Conservation (phyloP, 768 basidiomycete genomes). For the Strobilomyces dryophilus region DNA sequence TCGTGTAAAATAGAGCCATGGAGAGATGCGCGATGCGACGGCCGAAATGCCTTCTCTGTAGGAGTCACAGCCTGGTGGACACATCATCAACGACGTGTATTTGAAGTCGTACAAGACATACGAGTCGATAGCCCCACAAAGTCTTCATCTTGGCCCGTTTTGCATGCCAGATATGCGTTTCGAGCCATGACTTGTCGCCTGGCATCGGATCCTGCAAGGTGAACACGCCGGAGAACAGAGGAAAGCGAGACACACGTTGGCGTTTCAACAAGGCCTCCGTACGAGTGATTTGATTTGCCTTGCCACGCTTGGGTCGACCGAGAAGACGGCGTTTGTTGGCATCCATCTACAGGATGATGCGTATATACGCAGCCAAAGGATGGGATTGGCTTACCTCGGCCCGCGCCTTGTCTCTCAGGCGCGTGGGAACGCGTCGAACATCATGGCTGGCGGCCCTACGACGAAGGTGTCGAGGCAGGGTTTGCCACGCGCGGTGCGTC, state of each 20-base stretch:
- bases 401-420: conserved; percentile 75
- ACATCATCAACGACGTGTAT: neutral
- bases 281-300: conserved; percentile 49
- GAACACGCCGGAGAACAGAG: neutral
- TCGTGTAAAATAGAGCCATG: conserved; percentile 89
- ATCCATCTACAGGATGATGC: conserved; percentile 48
- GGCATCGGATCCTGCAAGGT: neutral
- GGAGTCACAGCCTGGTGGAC: conserved; percentile 66
- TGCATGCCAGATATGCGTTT: conserved; percentile 96
- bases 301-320: conserved; percentile 60
- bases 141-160: conserved; percentile 95
- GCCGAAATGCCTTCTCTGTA: conserved; percentile 88
- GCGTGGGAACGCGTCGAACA: conserved; percentile 82
- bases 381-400: conserved; percentile 57
- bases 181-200: conserved; percentile 91
- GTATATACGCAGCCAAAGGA: conserved; percentile 16
- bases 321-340: conserved; percentile 38
- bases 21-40: conserved; percentile 84
- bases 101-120: conserved; percentile 23
- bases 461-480: conserved; percentile 85
- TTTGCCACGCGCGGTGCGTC: conserved; percentile 87
- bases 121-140: conserved; percentile 89
- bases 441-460: conserved; percentile 94
- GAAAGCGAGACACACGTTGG: conserved; percentile 51
- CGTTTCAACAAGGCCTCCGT: conserved; percentile 63